Evolutionary conservation across 768 basidiomycete species (phyloP).

Genomic region (Lactarius psammicola): DNA sequence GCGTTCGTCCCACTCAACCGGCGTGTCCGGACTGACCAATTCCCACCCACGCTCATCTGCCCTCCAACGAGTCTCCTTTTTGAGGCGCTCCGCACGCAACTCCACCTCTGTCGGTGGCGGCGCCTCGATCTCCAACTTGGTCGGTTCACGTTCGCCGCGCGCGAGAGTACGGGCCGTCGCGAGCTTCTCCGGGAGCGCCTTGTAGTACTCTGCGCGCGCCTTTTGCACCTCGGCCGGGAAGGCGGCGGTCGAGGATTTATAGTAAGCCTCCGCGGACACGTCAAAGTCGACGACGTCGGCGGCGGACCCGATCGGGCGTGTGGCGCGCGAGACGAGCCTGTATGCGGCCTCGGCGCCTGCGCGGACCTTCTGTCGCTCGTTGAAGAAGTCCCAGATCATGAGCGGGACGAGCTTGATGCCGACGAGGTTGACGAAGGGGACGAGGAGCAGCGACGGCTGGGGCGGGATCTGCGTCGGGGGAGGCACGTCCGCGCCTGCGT

Average conservation of each 20-base stretch:
- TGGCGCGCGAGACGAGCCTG: constrained; percentile 58
- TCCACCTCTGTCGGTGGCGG: constrained; percentile 89
- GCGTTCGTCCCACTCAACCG: constrained; percentile 75
- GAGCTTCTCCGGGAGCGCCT: constrained; percentile 62
- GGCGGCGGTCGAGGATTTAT: constrained; percentile 58
- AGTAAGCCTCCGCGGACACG: constrained; percentile 60
- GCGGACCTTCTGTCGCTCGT: constrained; percentile 76
- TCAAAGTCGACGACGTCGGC: constrained; percentile 72
- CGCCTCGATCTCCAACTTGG: constrained; percentile 73
- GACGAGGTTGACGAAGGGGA: constrained; percentile 71
- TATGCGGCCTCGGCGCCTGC: constrained; percentile 82
- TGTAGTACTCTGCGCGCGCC: constrained; percentile 74
- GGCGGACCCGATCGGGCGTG: constrained; percentile 52
- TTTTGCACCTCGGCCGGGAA: constrained; percentile 60
- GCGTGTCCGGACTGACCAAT: constrained; percentile 60
- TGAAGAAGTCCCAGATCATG: constrained; percentile 94
- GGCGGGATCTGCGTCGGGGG: constrained; percentile 61
- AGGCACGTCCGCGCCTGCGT: constrained; percentile 40
- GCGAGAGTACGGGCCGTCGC: constrained; percentile 72
- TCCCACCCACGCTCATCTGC: constrained; percentile 77
- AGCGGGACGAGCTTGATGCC: constrained; percentile 81
- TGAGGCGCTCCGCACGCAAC: constrained; percentile 80
- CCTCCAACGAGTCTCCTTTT: constrained; percentile 87
- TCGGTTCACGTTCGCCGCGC: constrained; percentile 74
- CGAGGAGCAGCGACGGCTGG: constrained; percentile 76